phyloP scores from a whole-genome alignment of 441 rosid species.

The Populus hybrid region DNA sequence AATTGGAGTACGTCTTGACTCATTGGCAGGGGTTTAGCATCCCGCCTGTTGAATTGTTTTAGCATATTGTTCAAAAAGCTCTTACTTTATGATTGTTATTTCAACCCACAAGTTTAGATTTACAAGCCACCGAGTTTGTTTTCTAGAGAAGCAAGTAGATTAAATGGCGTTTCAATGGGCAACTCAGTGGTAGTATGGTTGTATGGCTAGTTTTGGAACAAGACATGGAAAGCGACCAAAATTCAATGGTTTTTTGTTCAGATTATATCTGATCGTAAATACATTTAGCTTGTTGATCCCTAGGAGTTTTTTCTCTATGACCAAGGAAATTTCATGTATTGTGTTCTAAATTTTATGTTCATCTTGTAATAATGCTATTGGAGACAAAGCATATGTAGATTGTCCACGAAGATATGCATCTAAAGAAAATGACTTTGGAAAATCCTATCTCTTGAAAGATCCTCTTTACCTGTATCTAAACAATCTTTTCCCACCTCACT shows the following conservation, averaged over 20 bases:
- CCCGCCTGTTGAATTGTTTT: background rate
- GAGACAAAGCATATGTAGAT: conserved; percentile 2
- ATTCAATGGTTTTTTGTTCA: background rate
- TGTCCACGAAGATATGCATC: conserved; percentile 1
- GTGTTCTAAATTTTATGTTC: background rate
- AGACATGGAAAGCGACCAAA: background rate
- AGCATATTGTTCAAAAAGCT: too few relatives aligned
- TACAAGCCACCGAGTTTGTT: background rate
- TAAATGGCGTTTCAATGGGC: background rate
- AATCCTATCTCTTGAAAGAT: conserved; percentile 26
- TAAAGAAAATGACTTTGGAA: background rate
- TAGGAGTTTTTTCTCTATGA: background rate
- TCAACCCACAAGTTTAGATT: background rate
- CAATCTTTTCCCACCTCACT: conserved; percentile 1
- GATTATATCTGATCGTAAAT: too few relatives aligned
- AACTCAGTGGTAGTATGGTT: background rate
- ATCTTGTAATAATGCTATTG: background rate
- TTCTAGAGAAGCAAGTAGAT: background rate
- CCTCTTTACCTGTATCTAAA: conserved; percentile 20
- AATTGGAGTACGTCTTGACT: too few relatives aligned
- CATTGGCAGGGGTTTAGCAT: too few relatives aligned
- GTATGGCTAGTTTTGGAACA: too few relatives aligned
- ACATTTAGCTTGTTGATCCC: too few relatives aligned
- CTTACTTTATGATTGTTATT: too few relatives aligned
- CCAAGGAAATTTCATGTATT: background rate